These are phyloP conservation scores for Aspergillus sp. DNA, from an alignment of 2,329 filamentous ascomycete species.

Conservation along the genomic window DNA sequence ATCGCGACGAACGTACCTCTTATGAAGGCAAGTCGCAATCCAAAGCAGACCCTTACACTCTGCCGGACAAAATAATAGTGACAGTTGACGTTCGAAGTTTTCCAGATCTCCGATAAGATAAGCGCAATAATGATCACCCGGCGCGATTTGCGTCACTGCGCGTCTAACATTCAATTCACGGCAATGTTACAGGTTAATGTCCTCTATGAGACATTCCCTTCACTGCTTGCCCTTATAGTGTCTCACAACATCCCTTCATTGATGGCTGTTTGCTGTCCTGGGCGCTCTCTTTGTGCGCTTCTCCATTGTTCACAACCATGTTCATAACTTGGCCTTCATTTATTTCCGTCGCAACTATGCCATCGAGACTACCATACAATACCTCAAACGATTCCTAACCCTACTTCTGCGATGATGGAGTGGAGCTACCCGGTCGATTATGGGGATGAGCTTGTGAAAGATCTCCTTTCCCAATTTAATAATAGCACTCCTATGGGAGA, in stretches of 20 bases:
- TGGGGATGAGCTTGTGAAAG: conserved; percentile 12
- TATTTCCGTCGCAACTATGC: background rate
- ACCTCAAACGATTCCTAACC: background rate
- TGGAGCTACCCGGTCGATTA: background rate
- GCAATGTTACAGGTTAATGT: conserved; percentile 5
- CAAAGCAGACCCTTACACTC: too few relatives aligned
- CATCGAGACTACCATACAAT: background rate
- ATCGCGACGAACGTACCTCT: background rate
- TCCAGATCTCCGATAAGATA: conserved; percentile 14
- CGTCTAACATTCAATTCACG: conserved; percentile 5
- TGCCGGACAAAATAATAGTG: too few relatives aligned
- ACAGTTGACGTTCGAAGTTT: background rate
- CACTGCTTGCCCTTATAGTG: conserved; percentile 3
- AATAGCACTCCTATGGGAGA: too few relatives aligned
- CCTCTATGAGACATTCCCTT: background rate
- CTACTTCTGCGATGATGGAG: background rate
- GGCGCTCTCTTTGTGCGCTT: too few relatives aligned
- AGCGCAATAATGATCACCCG: conserved; percentile 9
- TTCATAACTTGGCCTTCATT: background rate
- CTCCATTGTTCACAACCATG: background rate
- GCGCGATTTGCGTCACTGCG: conserved; percentile 5
- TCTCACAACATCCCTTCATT: too few relatives aligned
- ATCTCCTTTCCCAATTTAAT: conserved; percentile 13
- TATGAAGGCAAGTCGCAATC: background rate
- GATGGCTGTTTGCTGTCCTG: too few relatives aligned